phyloP scores from a whole-genome alignment of 1,284 basidiomycete genomes.

The Melampsora americana region DNA sequence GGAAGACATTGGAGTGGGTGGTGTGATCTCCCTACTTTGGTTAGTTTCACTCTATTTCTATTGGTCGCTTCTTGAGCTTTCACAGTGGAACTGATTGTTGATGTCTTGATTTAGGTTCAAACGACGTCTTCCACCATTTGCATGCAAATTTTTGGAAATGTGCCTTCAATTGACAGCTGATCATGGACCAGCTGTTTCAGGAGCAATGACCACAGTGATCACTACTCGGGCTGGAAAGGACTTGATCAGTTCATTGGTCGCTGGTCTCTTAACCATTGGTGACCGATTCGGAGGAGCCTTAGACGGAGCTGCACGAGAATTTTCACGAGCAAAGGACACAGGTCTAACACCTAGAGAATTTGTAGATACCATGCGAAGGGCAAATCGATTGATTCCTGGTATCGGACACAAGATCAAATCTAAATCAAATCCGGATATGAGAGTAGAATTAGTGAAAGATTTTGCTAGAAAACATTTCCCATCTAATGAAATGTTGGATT shows the following conservation, averaged over 20 bases:
- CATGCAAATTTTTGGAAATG: slow-evolving; percentile 98
- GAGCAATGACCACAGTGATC: slow-evolving; percentile 99
- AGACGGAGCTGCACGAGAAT: slow-evolving; percentile 94
- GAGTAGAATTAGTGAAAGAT: slow-evolving; percentile 97
- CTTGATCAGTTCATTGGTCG: slow-evolving; percentile 90
- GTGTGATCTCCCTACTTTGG: slow-evolving; percentile 94
- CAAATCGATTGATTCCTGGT: slow-evolving; percentile 95
- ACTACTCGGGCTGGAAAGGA: slow-evolving; percentile 98
- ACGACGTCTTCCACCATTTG: slow-evolving; percentile 66
- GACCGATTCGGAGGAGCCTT: slow-evolving; percentile 99
- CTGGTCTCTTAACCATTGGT: slow-evolving; percentile 95
- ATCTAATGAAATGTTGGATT: slow-evolving; percentile 71
- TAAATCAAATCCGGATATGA: slow-evolving; percentile 79
- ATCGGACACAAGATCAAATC: slow-evolving; percentile 99
- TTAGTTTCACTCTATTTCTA: slow-evolving; percentile 77
- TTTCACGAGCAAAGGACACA: slow-evolving; percentile 82
- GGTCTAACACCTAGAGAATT: slow-evolving; percentile 95
- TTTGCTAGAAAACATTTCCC: slow-evolving; percentile 96
- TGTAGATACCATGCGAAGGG: slow-evolving; percentile 90
- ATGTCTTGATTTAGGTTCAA: slow-evolving; percentile 46
- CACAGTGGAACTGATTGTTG: not conserved
- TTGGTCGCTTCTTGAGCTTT: slow-evolving; percentile 42
- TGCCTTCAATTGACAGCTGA: slow-evolving; percentile 98
- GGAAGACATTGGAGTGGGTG: slow-evolving; percentile 93
- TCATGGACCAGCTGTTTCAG: slow-evolving; percentile 82